Evolutionary conservation across 148 eudicot species (phyloP).

Genomic region (Tetragonia tetragonoides): DNA sequence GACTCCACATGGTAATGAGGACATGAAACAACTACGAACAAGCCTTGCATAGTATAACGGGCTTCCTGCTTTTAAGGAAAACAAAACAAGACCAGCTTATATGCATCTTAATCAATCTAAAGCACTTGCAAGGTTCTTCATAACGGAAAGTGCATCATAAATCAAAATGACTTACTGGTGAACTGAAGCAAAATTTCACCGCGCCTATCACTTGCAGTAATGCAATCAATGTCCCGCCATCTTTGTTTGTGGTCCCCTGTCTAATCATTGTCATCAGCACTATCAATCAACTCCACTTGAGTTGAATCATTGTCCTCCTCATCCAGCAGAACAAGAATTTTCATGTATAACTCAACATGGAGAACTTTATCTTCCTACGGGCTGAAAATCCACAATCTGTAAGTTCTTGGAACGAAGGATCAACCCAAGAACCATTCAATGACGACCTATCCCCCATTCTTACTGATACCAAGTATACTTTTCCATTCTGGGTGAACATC

Average conservation of each 20-base stretch:
- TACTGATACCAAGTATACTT: constrained; percentile 12
- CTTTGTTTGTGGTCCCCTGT: background rate
- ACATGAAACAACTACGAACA: too few species aligned
- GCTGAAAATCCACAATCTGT: background rate
- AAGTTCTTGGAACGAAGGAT: background rate
- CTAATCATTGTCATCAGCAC: background rate
- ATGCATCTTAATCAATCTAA: too few species aligned
- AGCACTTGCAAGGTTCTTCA: too few species aligned
- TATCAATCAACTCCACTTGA: background rate
- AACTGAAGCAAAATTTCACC: background rate
- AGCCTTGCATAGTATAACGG: too few species aligned
- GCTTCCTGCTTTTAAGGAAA: too few species aligned
- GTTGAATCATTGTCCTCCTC: background rate
- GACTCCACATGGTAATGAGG: too few species aligned
- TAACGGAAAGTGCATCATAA: background rate
- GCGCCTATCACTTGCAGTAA: background rate
- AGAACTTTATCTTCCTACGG: background rate
- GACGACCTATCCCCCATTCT: background rate
- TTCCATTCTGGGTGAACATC: background rate
- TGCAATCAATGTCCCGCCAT: background rate
- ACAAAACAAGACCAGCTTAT: too few species aligned
- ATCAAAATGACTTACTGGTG: background rate
- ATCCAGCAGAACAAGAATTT: constrained; percentile 12
- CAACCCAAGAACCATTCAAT: background rate
- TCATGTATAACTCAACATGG: constrained; percentile 7